A percentile compares a stretch with the other conserved stretches of the same genome.
phyloP scores from a whole-genome alignment of 768 basidiomycete genomes.

The Dictyophora rubrovolvata region DNA sequence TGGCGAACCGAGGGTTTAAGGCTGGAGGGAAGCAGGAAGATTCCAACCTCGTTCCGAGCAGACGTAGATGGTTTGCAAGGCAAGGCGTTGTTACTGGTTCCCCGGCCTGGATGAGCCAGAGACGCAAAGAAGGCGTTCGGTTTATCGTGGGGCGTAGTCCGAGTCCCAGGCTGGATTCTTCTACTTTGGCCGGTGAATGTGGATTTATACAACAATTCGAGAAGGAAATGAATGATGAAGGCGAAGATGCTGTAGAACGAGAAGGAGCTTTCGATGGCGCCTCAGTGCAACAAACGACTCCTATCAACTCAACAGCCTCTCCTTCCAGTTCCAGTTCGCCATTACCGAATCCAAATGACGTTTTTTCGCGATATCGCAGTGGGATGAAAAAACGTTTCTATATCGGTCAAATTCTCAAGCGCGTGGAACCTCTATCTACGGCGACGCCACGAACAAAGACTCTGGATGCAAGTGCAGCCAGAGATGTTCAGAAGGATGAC shows the following conservation, averaged over 20 bases:
- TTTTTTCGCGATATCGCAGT: not conserved
- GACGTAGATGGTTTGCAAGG: not conserved
- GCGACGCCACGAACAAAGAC: not conserved
- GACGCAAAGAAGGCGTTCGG: constrained; percentile 3
- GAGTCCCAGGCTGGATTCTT: not conserved
- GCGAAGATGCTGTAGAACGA: not conserved
- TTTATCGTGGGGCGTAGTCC: constrained; percentile 5
- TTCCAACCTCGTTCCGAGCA: not conserved
- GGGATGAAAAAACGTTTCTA: not conserved
- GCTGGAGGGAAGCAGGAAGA: not conserved
- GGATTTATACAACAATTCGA: not conserved
- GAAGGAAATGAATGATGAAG: not conserved
- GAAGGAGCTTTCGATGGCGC: not conserved
- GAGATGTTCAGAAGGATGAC: not conserved
- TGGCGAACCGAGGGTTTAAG: not conserved
- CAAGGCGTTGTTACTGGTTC: not conserved
- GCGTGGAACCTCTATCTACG: not conserved
- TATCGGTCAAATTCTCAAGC: not conserved
- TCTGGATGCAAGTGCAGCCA: not conserved
- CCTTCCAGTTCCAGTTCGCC: not conserved
- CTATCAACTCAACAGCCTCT: not conserved
- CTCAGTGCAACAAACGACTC: not conserved
- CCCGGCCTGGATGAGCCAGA: not conserved
- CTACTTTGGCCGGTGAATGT: not conserved
- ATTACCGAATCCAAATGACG: not conserved